A percentile compares a stretch with the other conserved stretches of the same genome.
phyloP scores from a whole-genome alignment of 129 eudicot genomes.

The carrot (Daucus carota) region DH1_v3.0 NC_030384.2:21212501-21213000 shows the following conservation, averaged over 20 bases:
- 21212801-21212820: neutral
- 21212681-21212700: no score
- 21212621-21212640: no score
- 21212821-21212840: neutral
- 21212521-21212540: no score
- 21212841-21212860: neutral
- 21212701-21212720: no score
- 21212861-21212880: neutral
- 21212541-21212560: no score
- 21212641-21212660: no score
- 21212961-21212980: neutral
- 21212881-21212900: neutral
- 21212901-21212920: neutral
- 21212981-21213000: neutral
- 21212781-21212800: neutral
- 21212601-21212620: no score
- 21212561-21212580: no score
- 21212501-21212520: no score
- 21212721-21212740: no score
- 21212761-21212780: neutral
- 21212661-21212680: no score
- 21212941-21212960: conserved; percentile 4
- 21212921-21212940: neutral
- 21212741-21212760: neutral
- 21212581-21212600: no score